phyloP scores from a whole-genome alignment of 805 yeast species.

The Saccharomycopsis sp. region DNA sequence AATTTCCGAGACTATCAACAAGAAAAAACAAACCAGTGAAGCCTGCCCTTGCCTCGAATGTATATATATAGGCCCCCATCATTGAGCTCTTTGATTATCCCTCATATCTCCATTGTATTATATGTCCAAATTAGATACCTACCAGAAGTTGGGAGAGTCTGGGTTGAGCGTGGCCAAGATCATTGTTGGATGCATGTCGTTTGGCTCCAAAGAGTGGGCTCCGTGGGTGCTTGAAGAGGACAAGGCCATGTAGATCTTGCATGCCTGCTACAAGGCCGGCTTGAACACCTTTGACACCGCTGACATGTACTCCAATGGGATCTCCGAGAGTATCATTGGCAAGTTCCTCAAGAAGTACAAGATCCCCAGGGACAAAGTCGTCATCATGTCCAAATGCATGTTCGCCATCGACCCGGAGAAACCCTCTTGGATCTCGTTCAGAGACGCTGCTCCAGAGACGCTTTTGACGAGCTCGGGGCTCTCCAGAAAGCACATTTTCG shows the following conservation, averaged over 20 bases:
- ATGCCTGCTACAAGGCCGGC: constrained; percentile 37
- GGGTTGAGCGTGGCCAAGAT: constrained; percentile 42
- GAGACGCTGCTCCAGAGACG: background rate
- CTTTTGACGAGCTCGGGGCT: constrained; percentile 30
- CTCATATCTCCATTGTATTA: too few species aligned
- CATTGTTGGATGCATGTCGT: constrained; percentile 47
- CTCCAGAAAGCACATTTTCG: constrained; percentile 39
- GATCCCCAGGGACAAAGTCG: constrained; percentile 29
- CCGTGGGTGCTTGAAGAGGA: constrained; percentile 40
- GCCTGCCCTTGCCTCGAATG: too few species aligned
- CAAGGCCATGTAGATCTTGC: constrained; percentile 34
- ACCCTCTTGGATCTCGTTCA: background rate
- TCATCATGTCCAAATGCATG: constrained; percentile 41
- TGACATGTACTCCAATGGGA: constrained; percentile 38
- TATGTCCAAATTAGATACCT: too few species aligned
- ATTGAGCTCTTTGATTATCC: too few species aligned
- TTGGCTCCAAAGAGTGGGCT: constrained; percentile 29
- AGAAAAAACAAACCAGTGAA: too few species aligned
- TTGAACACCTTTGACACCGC: constrained; percentile 45
- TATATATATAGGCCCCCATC: too few species aligned
- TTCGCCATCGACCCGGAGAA: constrained; percentile 25
- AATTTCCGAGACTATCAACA: too few species aligned
- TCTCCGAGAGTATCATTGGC: constrained; percentile 40
- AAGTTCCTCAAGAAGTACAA: constrained; percentile 43
- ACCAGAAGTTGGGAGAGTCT: constrained; percentile 33